A percentile compares a stretch with the other conserved stretches of the same genome.
Conservation (phyloP, 345 rosid genomes). For the Eutrema japonicum region DNA sequence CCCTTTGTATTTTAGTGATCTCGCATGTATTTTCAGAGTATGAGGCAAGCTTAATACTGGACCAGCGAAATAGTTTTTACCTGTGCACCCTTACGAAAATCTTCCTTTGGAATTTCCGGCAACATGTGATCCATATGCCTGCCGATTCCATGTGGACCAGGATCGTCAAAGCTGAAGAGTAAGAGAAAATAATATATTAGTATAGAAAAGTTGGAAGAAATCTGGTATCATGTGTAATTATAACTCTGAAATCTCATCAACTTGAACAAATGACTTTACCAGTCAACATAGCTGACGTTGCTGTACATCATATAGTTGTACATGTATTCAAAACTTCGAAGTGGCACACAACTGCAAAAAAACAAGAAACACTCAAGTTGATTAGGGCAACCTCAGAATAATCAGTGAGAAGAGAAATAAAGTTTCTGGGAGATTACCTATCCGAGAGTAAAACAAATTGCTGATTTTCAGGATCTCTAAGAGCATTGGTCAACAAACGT, state of each 20-base stretch:
- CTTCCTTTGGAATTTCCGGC: slow-evolving; percentile 85
- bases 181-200: slow-evolving; percentile 9
- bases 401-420: slow-evolving; percentile 14
- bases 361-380: slow-evolving; percentile 35
- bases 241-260: slow-evolving; percentile 4
- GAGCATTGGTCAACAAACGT: slow-evolving; percentile 83
- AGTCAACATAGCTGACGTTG: slow-evolving; percentile 86
- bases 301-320: slow-evolving; percentile 84
- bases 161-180: slow-evolving; percentile 84
- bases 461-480: slow-evolving; percentile 83
- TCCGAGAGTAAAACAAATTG: slow-evolving; percentile 98
- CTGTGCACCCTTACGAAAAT: slow-evolving; percentile 99
- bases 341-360: slow-evolving; percentile 85
- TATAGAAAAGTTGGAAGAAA: not conserved
- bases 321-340: slow-evolving; percentile 81
- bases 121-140: slow-evolving; percentile 94
- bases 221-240: slow-evolving; percentile 7
- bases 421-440: slow-evolving; percentile 53
- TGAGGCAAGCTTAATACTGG: slow-evolving; percentile 13
- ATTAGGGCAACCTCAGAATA: slow-evolving; percentile 8
- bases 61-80: slow-evolving; percentile 45
- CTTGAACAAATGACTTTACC: slow-evolving; percentile 55
- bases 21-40: slow-evolving; percentile 19
- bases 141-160: slow-evolving; percentile 97
- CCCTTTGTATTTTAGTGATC: slow-evolving; percentile 19